These are phyloP conservation scores for Nitzschia putrida DNA, from an alignment of 108 stramenopile genomes.

Conservation along the genomic window DNA sequence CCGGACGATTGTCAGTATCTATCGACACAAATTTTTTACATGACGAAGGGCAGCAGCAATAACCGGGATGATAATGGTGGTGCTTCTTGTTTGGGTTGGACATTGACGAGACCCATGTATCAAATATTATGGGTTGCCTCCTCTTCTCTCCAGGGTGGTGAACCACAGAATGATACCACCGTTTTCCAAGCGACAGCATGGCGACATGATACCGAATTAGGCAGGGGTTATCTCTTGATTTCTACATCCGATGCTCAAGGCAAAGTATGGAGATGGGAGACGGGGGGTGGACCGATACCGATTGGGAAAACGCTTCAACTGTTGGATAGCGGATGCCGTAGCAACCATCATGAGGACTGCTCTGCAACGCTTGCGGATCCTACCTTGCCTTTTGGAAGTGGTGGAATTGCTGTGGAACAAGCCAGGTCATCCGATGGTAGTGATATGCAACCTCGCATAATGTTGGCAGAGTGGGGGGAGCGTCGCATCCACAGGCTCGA, in stretches of 20 bases:
- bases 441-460: slow-evolving; percentile 11
- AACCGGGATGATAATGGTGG: neutral
- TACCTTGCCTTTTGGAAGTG: slow-evolving; percentile 41
- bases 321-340: slow-evolving; percentile 70
- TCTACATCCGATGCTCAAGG: slow-evolving; percentile 46
- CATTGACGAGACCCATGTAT: neutral
- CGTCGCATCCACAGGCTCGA: slow-evolving; percentile 71
- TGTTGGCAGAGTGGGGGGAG: slow-evolving; percentile 78
- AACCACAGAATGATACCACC: neutral
- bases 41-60: neutral
- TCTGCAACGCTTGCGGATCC: neutral
- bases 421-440: neutral
- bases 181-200: slow-evolving; percentile 45
- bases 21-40: neutral
- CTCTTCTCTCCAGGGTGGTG: neutral
- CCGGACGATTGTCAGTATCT: neutral
- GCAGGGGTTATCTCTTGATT: slow-evolving; percentile 67
- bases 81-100: neutral
- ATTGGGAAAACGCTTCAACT: slow-evolving; percentile 75
- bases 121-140: neutral
- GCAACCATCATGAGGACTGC: slow-evolving; percentile 32
- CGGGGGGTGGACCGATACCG: slow-evolving; percentile 77
- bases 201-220: slow-evolving; percentile 72
- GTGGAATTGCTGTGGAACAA: slow-evolving; percentile 55
- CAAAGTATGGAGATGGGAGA: slow-evolving; percentile 79